Evolutionary conservation across 805 yeast genomes (phyloP).

Genomic region (Cyberlindnera amylophila): DNA sequence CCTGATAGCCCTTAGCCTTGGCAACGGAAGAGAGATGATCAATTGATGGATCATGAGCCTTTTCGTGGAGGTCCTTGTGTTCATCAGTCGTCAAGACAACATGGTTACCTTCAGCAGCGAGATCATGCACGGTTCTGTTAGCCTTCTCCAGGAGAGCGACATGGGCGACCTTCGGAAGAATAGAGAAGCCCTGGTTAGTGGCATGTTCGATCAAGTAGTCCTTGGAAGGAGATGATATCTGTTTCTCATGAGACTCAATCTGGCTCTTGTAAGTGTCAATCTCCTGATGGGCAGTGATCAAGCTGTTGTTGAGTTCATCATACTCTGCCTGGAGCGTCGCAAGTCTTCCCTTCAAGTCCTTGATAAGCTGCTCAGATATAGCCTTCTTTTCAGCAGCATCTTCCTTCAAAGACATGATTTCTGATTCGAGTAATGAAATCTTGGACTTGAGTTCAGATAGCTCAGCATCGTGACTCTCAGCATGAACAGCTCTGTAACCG

Average conservation of each 20-base stretch:
- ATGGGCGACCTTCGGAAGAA: constrained; percentile 26
- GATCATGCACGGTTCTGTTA: constrained; percentile 19
- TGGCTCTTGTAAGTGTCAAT: neutral
- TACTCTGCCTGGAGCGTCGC: constrained; percentile 3
- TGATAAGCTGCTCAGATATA: constrained; percentile 10
- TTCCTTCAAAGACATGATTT: constrained; percentile 3
- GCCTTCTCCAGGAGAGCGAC: constrained; percentile 18
- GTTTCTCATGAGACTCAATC: constrained; percentile 5
- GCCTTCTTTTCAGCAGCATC: constrained; percentile 10
- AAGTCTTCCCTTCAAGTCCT: constrained; percentile 17
- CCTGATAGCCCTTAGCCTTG: constrained; percentile 7
- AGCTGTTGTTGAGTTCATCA: constrained; percentile 1
- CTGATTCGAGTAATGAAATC: constrained; percentile 1
- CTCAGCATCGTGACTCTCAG: neutral
- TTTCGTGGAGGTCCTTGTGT: constrained; percentile 8
- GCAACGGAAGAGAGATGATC: constrained; percentile 20
- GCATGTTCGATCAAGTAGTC: constrained; percentile 31
- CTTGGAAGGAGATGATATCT: constrained; percentile 31
- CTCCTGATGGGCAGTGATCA: constrained; percentile 4
- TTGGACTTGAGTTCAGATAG: neutral
- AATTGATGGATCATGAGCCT: constrained; percentile 25
- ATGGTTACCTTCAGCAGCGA: constrained; percentile 18
- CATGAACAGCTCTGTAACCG: constrained; percentile 3
- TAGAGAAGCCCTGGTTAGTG: constrained; percentile 24
- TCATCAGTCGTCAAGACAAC: constrained; percentile 15